Base-by-base conservation (phyloP, 2,329 filamentous ascomycete genomes). In the Emergomyces africanus region DNA sequence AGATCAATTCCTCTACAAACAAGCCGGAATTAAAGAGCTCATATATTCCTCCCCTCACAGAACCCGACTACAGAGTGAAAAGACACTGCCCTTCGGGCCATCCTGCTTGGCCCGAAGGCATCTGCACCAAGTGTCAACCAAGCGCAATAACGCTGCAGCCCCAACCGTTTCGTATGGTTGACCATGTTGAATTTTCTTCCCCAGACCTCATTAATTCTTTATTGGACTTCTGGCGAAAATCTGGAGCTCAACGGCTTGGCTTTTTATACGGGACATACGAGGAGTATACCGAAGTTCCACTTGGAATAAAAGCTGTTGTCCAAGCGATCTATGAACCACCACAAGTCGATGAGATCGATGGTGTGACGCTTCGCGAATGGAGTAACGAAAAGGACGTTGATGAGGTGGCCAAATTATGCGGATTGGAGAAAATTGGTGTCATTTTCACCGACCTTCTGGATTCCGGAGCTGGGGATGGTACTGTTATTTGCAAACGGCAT, bases 251-350 rank as follows among this genome's bases (percentile, higher is more conserved):
- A 71, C 83, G 94, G 46, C 72, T 97, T 53, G 94, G 92, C 5
- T 96, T 91, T 67, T 76, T 99, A 5, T 99, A 97, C 66, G 94
- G 94, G 20, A 84, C 85, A 57, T 96, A 96, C 69, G 83, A 88
- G 62, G 89, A 96, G 72, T 99, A 99, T 70, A 82, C 86, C 2
- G 90, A 95, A 70, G 90, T 99, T 3, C 95, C 94, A 0, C 80
- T 99, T 0, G 95, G 95, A 10, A 84, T 95, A 59, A 99, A 99
- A 74, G 92, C 92, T 18, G 84, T 99, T 1, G 91, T 99, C 0
- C 91, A 99, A 75, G 92, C 91, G 46, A 96, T 99, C 64, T 99
- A 96, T 67, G 94, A 99, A 70, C 89, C 91, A 4, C 94, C 94
- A 2, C 94, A 99, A 70, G 77, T 92, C 41, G 86, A 91, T 66